Conservation (phyloP, 129 eudicot species). For the Tagetes patula region DNA sequence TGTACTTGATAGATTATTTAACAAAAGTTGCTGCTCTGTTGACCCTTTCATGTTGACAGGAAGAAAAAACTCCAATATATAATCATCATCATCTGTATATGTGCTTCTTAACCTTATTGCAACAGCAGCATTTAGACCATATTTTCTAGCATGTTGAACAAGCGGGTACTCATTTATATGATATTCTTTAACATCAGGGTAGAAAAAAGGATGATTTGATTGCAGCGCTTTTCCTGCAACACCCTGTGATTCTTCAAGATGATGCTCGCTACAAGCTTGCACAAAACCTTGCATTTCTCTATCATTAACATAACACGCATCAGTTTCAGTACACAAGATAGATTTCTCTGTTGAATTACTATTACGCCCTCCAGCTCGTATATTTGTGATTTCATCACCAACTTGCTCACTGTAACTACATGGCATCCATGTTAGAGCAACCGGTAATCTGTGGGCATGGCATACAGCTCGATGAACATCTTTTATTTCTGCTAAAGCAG, state of each 20-base stretch:
- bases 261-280: conserved; percentile 70
- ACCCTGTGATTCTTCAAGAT: conserved; percentile 81
- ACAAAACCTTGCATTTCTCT: conserved; percentile 65
- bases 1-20: conserved; percentile 62
- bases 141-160: conserved; percentile 86
- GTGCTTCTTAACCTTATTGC: conserved; percentile 81
- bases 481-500: conserved; percentile 76
- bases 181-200: conserved; percentile 65
- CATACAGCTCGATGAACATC: conserved; percentile 78
- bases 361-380: conserved; percentile 41
- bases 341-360: conserved; percentile 32
- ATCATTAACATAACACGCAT: conserved; percentile 67
- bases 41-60: conserved; percentile 51
- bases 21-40: conserved; percentile 65
- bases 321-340: conserved; percentile 52
- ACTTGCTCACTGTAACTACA: conserved; percentile 44
- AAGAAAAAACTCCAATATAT: conserved; percentile 80
- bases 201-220: conserved; percentile 70
- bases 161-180: conserved; percentile 70
- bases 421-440: conserved; percentile 91
- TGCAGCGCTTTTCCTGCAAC: conserved; percentile 78
- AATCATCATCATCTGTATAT: conserved; percentile 76
- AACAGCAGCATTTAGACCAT: conserved; percentile 67
- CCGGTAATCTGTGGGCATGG: conserved; percentile 80
- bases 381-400: conserved; percentile 38